A percentile compares a stretch with the other conserved stretches of the same genome.
These are phyloP conservation scores for Aspergillus viridinutans DNA, from an alignment of 2,329 filamentous ascomycete species.

Conservation along the genomic window DNA sequence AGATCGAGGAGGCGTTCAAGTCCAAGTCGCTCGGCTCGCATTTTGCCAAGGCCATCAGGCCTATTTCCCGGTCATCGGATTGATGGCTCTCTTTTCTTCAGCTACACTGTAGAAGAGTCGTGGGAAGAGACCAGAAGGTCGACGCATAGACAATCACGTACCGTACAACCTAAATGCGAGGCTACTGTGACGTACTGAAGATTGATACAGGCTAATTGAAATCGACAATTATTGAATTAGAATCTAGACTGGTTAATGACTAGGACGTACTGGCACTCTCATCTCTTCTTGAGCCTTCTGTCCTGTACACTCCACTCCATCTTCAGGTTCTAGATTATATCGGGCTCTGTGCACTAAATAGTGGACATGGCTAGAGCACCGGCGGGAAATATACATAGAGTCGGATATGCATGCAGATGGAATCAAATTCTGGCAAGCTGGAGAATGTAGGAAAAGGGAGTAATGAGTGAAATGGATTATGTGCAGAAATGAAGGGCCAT, in stretches of 20 bases:
- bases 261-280: background rate
- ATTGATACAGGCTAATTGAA: too few relatives aligned
- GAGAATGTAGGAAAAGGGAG: slow-evolving; percentile 5
- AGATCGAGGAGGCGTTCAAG: slow-evolving; percentile 48
- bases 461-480: slow-evolving; percentile 5
- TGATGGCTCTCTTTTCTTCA: background rate
- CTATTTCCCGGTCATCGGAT: background rate
- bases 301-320: background rate
- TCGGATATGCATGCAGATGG: slow-evolving; percentile 8
- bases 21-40: slow-evolving; percentile 8
- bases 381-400: slow-evolving; percentile 13
- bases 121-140: background rate
- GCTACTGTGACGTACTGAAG: background rate
- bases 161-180: background rate
- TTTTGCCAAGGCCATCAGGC: slow-evolving; percentile 1
- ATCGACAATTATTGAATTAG: background rate
- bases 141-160: background rate
- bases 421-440: background rate
- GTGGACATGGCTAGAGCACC: background rate
- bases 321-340: background rate
- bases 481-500: slow-evolving; percentile 7
- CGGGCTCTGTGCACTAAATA: background rate
- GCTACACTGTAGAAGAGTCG: too few relatives aligned
- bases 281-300: background rate
- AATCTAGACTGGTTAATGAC: background rate